phyloP scores from a whole-genome alignment of 768 basidiomycete genomes.

The Chalciporus sphaerocephalus region DNA sequence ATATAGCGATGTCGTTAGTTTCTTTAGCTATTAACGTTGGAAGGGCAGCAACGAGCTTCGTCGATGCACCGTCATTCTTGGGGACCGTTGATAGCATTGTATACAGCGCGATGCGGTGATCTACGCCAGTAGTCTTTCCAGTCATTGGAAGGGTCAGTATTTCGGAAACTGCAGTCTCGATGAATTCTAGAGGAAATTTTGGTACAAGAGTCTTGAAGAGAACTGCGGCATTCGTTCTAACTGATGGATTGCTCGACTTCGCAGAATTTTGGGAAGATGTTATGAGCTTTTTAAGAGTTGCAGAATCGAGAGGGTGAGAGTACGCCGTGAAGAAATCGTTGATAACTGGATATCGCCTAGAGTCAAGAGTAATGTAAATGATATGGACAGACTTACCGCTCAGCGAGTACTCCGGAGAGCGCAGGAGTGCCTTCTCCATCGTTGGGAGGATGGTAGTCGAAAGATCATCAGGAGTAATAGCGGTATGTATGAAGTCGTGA shows the following conservation, averaged over 20 bases:
- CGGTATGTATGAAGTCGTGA: constrained; percentile 55
- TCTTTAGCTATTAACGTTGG: constrained; percentile 63
- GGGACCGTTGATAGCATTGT: constrained; percentile 61
- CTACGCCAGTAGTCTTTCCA: constrained; percentile 83
- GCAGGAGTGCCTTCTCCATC: constrained; percentile 75
- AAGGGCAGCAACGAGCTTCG: constrained; percentile 37
- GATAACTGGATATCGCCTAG: constrained; percentile 39
- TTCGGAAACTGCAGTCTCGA: constrained; percentile 53
- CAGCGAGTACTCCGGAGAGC: constrained; percentile 77
- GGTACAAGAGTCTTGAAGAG: constrained; percentile 52
- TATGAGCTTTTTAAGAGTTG: constrained; percentile 51
- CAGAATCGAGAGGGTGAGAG: constrained; percentile 43
- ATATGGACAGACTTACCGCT: constrained; percentile 41
- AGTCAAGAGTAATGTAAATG: background rate
- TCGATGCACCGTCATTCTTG: constrained; percentile 47
- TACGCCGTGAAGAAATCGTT: constrained; percentile 56
- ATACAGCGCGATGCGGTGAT: constrained; percentile 80
- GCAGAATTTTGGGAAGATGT: constrained; percentile 58
- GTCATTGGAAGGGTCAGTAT: constrained; percentile 69
- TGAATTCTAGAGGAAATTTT: constrained; percentile 34
- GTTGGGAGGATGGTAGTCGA: constrained; percentile 54
- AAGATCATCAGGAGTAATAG: constrained; percentile 50
- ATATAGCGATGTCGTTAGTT: constrained; percentile 62
- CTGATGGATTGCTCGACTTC: constrained; percentile 66
- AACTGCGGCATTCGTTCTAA: constrained; percentile 51